Base-by-base conservation (phyloP, 1,284 basidiomycete genomes). In the Boletellus sp. region DNA sequence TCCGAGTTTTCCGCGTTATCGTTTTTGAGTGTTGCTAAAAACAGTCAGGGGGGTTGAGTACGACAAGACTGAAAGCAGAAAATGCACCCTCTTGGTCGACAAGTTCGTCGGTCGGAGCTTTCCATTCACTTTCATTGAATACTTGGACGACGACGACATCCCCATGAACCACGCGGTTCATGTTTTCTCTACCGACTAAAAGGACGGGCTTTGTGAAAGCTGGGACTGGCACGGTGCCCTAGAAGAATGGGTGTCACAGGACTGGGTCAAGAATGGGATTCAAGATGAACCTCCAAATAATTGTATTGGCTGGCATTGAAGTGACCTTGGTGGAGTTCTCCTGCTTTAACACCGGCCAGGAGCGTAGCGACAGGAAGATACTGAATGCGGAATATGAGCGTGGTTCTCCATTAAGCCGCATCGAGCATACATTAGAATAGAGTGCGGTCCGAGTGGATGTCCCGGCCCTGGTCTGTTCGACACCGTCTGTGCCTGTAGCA, bases 291-390 rank as follows among this genome's bases (percentile, higher is more conserved):
- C 78, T 97, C 94, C 8, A 98, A 78, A 64, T 96, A 99, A 69
- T 99, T 99, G 76, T 93, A 99, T 55, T 88, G 85, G 62, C 92
- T 97, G 5, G 95, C 92, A 64, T 92, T 95, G 75, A 97, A 99
- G 67, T 94, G 87, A 0, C 97, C 97, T 70, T 96, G 91, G 60
- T 93, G 81, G 11, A 95, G 81, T 46, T 88, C 77, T 0, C 92
- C 92, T 10, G 83, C 82, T 68, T 93, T 95, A 49, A 98, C 77
- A 2, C 93, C 96, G 8, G 93, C 91, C 26, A 84, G 70, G 18
- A 98, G 71, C 0, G 82, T 83, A 1, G 86, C 78, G 28, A 81
- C 77, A 0, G 93, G 79, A 11, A 97, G 76, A 68, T 99, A 96
- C 89, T 98, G 64, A n/a, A 46, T 28, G 38, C 4, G 26, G 47